Percentiles rank a stretch among this genome's conserved stretches.
Evolutionary conservation across 176 grass and related monocot genomes (phyloP).

Genomic region (Triticum monococcum): DNA sequence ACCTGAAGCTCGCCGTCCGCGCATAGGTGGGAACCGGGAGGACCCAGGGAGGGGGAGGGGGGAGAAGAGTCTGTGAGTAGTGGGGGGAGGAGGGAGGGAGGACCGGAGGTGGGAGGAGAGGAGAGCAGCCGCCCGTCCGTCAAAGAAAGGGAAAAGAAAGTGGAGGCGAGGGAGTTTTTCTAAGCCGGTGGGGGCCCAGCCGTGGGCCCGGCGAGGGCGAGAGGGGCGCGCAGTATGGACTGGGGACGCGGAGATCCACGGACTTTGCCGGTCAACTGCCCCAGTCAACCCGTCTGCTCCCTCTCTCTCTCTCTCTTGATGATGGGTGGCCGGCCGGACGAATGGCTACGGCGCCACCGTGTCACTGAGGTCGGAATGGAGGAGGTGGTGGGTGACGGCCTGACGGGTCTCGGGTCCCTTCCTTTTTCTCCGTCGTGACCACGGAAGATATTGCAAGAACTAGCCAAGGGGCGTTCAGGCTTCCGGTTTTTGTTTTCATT

Average conservation of each 20-base stretch:
- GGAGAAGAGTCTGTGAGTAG: not conserved
- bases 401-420: not conserved
- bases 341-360: conserved; percentile 17
- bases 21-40: not conserved
- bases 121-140: not conserved
- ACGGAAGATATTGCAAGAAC: not conserved
- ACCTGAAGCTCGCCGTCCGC: conserved; percentile 1
- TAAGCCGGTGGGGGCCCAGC: conserved; percentile 22
- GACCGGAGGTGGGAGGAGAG: not conserved
- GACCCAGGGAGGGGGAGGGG: not conserved
- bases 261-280: conserved; percentile 35
- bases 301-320: not conserved
- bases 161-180: conserved; percentile 22
- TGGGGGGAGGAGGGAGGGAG: not conserved
- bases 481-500: no score
- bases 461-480: not conserved
- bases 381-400: not conserved
- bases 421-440: not conserved
- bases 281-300: conserved; percentile 25
- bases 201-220: conserved; percentile 2
- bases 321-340: not conserved
- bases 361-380: not conserved
- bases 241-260: conserved; percentile 32
- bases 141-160: conserved; percentile 46
- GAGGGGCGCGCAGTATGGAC: not conserved